Base-by-base conservation (phyloP, 2,329 filamentous ascomycete genomes). In the Xylaria digitata region DNA sequence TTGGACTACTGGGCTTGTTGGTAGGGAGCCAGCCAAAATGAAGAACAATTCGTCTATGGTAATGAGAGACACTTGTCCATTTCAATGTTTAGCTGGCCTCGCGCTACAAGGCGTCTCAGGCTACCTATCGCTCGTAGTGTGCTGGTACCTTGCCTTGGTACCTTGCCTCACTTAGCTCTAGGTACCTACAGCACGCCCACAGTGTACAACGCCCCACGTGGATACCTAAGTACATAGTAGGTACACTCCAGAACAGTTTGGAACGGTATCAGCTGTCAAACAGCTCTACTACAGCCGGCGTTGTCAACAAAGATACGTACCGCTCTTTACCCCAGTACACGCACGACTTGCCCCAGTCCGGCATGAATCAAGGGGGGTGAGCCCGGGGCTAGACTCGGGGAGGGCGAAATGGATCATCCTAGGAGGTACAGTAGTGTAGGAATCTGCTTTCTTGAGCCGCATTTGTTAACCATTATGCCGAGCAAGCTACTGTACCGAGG, bases 361-460 rank as follows among this genome's bases (percentile, higher is more conserved):
- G 23, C 34, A 40, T n/a, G 37, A 61, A 61, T 61, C 45, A 56
- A 40, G 45, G 43, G 42, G 45, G 43, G 32, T n/a, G n/a, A 54
- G 34, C 45, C 53, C 54, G 60, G 59, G 48, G n/a, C n/a, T n/a
- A n/a, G n/a, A n/a, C n/a, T n/a, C n/a, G n/a, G n/a, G n/a, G n/a
- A n/a, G 52, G 55, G 54, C 65, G 40, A 57, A 54, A 54, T 42
- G 48, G 53, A n/a, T 60, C 4, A 3, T 45, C 32, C 50, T 30
- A 13, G 26, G 13, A 17, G 21, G n/a, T n/a, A n/a, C n/a, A n/a
- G n/a, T n/a, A n/a, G n/a, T n/a, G n/a, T n/a, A n/a, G n/a, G n/a
- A n/a, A n/a, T n/a, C n/a, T n/a, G n/a, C n/a, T n/a, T n/a, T 37
- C 21, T 69, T 66, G 56, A 69, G 66, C 66, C 66, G 66, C 66